phyloP scores from a whole-genome alignment of 345 rosid genomes.

The Reutealis trisperma region DNA sequence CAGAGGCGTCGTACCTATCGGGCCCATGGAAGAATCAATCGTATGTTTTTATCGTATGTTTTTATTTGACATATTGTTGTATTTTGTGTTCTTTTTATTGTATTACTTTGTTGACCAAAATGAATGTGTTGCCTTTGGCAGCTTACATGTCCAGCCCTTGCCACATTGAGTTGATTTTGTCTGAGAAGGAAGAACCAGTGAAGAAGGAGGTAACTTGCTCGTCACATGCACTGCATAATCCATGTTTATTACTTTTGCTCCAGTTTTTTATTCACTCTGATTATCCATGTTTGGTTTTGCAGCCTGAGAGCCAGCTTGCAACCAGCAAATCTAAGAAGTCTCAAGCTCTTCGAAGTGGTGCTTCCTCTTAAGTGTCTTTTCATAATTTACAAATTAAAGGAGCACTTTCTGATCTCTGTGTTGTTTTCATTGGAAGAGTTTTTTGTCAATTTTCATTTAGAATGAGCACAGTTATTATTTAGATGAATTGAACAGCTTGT shows the following conservation, averaged over 20 bases:
- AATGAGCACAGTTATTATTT: slow-evolving; percentile 23
- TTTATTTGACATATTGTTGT: background rate
- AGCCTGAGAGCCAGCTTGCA: slow-evolving; percentile 90
- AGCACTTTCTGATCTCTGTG: background rate
- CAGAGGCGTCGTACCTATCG: slow-evolving; percentile 97
- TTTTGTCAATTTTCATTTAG: slow-evolving; percentile 27
- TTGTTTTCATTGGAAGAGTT: slow-evolving; percentile 9
- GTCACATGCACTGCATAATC: too few species aligned
- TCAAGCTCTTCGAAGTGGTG: slow-evolving; percentile 39
- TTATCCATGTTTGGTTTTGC: slow-evolving; percentile 9
- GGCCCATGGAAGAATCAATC: slow-evolving; percentile 97
- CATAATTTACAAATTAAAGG: background rate
- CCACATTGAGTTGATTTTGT: slow-evolving; percentile 84
- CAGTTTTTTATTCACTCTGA: background rate
- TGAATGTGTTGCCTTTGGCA: slow-evolving; percentile 20
- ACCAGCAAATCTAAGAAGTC: slow-evolving; percentile 74
- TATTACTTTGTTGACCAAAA: background rate
- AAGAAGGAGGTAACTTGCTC: slow-evolving; percentile 73
- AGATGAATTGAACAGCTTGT: slow-evolving; percentile 18
- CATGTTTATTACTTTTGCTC: too few species aligned
- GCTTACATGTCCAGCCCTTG: slow-evolving; percentile 99
- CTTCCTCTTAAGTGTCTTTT: slow-evolving; percentile 24
- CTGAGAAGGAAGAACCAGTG: slow-evolving; percentile 94
- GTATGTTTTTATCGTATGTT: slow-evolving; percentile 67
- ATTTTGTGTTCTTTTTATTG: background rate